Percentiles rank a stretch among this genome's conserved stretches.
Evolutionary conservation across 768 basidiomycete genomes (phyloP).

Genomic region (Russula earlei): DNA sequence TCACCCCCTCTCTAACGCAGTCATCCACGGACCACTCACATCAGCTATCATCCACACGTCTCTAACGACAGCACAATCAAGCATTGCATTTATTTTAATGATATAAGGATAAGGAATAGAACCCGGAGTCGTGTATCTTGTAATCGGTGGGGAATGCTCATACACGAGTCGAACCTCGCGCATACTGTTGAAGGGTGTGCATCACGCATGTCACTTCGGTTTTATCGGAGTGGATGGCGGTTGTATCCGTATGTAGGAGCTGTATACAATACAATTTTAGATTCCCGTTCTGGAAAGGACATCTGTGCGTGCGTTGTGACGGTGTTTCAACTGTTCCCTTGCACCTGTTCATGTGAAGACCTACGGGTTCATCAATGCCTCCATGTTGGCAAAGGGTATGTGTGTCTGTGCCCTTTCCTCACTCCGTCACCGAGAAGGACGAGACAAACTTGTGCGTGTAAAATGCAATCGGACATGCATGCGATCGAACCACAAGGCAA

Average conservation of each 20-base stretch:
- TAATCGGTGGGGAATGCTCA: not conserved
- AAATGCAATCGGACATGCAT: no score
- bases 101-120: not conserved
- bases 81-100: slow-evolving; percentile 9
- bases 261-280: slow-evolving; percentile 4
- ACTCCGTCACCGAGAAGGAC: no score
- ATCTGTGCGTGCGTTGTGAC: not conserved
- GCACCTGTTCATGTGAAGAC: not conserved
- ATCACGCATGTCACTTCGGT: not conserved
- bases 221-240: not conserved
- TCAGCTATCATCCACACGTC: not conserved
- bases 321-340: not conserved
- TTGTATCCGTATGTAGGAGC: not conserved
- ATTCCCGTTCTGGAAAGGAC: not conserved
- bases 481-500: no score
- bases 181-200: not conserved
- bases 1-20: not conserved
- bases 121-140: not conserved
- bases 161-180: not conserved
- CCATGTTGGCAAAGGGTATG: no score
- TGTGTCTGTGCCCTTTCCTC: no score
- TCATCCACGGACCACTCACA: not conserved
- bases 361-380: not conserved
- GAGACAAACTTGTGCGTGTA: no score
- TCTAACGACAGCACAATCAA: not conserved